phyloP scores from a whole-genome alignment of 345 rosid species.

The Camelina laxa region DNA sequence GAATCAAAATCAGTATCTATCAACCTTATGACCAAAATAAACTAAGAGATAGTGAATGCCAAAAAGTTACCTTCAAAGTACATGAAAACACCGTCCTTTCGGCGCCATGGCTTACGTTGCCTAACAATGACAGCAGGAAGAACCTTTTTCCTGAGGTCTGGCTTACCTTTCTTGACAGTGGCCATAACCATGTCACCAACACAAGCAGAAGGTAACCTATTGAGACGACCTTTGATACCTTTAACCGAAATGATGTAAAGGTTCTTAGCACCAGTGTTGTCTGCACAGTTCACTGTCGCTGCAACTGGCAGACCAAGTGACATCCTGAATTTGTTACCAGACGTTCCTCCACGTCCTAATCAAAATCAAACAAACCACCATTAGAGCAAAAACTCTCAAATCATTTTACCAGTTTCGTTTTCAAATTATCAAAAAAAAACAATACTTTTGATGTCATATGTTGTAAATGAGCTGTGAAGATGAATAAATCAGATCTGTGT shows the following conservation, averaged over 20 bases:
- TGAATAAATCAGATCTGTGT: background rate
- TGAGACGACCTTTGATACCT: constrained; percentile 90
- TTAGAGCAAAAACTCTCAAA: background rate
- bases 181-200: constrained; percentile 99
- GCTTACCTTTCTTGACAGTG: constrained; percentile 92
- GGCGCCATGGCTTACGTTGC: constrained; percentile 96
- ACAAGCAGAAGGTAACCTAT: constrained; percentile 90
- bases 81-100: constrained; percentile 98
- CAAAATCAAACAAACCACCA: background rate
- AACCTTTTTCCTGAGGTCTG: constrained; percentile 93
- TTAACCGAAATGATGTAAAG: constrained; percentile 93
- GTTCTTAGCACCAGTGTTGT: constrained; percentile 94
- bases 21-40: background rate
- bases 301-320: constrained; percentile 97
- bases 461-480: background rate
- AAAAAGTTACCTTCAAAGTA: constrained; percentile 74
- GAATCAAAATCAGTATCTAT: background rate
- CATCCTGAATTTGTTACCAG: constrained; percentile 97
- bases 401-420: background rate
- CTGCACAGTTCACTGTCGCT: constrained; percentile 96
- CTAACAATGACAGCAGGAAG: constrained; percentile 94
- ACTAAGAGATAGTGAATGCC: background rate
- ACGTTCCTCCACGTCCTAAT: constrained; percentile 90
- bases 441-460: background rate
- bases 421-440: background rate